phyloP scores from a whole-genome alignment of 805 yeast genomes.

The Maudiozyma serrabonitensis region DNA sequence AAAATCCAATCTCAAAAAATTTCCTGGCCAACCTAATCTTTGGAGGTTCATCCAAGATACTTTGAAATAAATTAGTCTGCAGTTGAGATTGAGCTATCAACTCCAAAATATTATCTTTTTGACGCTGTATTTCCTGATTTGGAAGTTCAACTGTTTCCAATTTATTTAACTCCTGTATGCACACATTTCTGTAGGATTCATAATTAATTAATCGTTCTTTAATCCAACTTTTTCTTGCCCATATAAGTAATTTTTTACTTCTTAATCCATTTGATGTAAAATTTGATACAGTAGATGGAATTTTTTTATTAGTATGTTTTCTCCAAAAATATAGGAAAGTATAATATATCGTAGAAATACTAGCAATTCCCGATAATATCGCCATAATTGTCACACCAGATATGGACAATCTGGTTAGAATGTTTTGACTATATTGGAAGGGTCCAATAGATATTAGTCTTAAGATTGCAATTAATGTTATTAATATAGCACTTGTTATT shows the following conservation, averaged over 20 bases:
- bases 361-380: constrained; percentile 26
- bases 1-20: constrained; percentile 17
- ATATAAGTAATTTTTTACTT: constrained; percentile 13
- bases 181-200: constrained; percentile 13
- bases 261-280: constrained; percentile 6
- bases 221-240: constrained; percentile 18
- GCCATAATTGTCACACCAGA: constrained; percentile 28
- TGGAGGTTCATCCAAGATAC: constrained; percentile 10
- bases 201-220: constrained; percentile 13
- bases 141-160: constrained; percentile 8
- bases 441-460: constrained; percentile 22
- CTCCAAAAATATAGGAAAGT: constrained; percentile 13
- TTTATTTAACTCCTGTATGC: constrained; percentile 10
- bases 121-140: neutral
- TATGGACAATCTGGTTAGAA: constrained; percentile 26
- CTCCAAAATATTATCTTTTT: constrained; percentile 11
- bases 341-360: constrained; percentile 26
- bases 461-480: constrained; percentile 9
- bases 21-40: constrained; percentile 10
- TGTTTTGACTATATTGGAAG: constrained; percentile 18
- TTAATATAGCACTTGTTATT: constrained; percentile 11
- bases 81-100: constrained; percentile 21
- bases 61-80: constrained; percentile 17
- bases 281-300: neutral
- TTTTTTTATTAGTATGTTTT: constrained; percentile 1